Conservation (phyloP, 306 rosid genomes). For the Elaeagnus macrophylla region DNA sequence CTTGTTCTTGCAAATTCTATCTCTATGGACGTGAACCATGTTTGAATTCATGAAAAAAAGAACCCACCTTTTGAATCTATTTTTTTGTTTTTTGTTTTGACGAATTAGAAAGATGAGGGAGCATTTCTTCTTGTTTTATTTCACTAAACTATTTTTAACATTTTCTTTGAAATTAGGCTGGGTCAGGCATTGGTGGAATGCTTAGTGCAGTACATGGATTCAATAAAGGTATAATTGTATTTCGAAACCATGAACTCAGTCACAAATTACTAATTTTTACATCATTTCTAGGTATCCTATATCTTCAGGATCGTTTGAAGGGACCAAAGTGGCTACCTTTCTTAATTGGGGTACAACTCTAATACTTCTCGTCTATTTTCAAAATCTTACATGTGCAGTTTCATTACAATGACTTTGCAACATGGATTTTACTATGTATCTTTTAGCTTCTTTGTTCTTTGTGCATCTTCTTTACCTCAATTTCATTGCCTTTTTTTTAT, state of each 20-base stretch:
- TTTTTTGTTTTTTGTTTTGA: not conserved
- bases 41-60: not conserved
- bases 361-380: slow-evolving; percentile 9
- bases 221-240: slow-evolving; percentile 48
- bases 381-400: slow-evolving; percentile 5
- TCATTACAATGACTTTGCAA: slow-evolving; percentile 2
- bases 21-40: not conserved
- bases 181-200: slow-evolving; percentile 76
- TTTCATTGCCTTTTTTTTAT: slow-evolving; percentile 12
- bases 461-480: slow-evolving; percentile 11
- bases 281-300: slow-evolving; percentile 64
- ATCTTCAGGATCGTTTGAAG: slow-evolving; percentile 65
- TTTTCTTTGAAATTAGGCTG: slow-evolving; percentile 39
- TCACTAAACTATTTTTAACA: slow-evolving; percentile 9
- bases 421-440: not conserved
- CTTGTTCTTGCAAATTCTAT: too few species aligned
- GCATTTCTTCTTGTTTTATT: not conserved
- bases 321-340: slow-evolving; percentile 99
- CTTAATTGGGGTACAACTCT: slow-evolving; percentile 55
- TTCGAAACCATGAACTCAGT: not conserved
- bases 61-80: not conserved
- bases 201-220: slow-evolving; percentile 67
- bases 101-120: not conserved
- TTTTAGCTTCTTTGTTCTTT: slow-evolving; percentile 1
- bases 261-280: slow-evolving; percentile 19